phyloP scores from a whole-genome alignment of 495 filamentous ascomycete species.

The Xylaria sp. region DNA sequence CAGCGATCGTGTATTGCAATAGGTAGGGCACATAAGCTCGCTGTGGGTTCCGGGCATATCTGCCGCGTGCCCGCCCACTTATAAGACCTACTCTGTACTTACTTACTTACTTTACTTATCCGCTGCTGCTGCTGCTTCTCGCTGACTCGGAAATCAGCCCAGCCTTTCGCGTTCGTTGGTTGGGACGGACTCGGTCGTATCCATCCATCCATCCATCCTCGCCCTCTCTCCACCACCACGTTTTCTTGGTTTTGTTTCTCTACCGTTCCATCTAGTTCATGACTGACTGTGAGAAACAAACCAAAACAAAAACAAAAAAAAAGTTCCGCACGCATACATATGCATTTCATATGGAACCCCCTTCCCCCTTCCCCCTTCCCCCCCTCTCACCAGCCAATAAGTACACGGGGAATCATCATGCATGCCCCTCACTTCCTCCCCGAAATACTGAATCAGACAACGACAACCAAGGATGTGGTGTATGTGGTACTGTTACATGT shows the following conservation, averaged over 20 bases:
- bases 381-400: too few relatives aligned
- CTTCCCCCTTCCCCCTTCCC: neutral
- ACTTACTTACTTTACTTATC: too few relatives aligned
- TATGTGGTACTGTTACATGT: neutral
- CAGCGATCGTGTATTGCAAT: slow-evolving; percentile 16
- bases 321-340: neutral
- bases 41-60: neutral
- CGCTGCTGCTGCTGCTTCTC: neutral
- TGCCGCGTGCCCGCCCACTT: slow-evolving; percentile 1
- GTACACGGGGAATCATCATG: neutral
- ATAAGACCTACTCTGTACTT: too few relatives aligned
- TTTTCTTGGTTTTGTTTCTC: slow-evolving; percentile 7
- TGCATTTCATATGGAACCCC: slow-evolving; percentile 4
- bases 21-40: too few relatives aligned
- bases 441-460: neutral
- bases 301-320: neutral
- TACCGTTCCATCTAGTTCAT: neutral
- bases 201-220: slow-evolving; percentile 13
- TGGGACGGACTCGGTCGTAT: neutral
- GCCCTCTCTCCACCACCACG: slow-evolving; percentile 7
- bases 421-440: neutral
- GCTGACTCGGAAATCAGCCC: neutral
- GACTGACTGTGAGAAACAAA: too few relatives aligned
- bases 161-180: too few relatives aligned
- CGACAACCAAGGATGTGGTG: neutral